Evolutionary conservation across 148 eudicot genomes (phyloP), one percentile per base, ranked within the genome.

Genomic region (Tetragonia tetragonoides): DNA sequence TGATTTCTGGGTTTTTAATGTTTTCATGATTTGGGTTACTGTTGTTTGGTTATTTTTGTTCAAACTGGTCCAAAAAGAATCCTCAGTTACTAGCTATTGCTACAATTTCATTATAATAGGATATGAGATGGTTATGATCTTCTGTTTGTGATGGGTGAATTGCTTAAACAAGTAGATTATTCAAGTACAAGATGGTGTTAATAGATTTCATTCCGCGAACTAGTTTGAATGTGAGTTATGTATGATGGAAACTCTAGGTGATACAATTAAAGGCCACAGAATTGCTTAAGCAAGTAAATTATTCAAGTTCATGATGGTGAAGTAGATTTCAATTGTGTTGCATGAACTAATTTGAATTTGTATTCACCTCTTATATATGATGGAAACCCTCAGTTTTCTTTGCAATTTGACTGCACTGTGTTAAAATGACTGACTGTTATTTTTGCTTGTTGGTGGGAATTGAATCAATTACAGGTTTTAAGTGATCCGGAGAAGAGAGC

Each of bases 401-500:
- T 49, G 53, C 53, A 4, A 49, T 49, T 49, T 28, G 0, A 28
- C 34, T 28, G 34, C 34, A 28, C 34, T 28, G 34, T 28, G 34
- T 28, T 28, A 0, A 14, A n/a, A 23, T 9, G 21, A 21, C 16
- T 73, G 17, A 6, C 40, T 5, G n/a, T 9, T 28, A 17, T 47
- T 56, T 40, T 46, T 23, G 23, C 10, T 61, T 64, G 42, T 66
- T 54, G 18, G 37, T 77, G 72, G 23, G 18, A 63, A 70, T 60
- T 56, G 68, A 77, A 56, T 77, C 2, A 56, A 39, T 41, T 68
- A 74, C 78, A 92, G 97, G 93, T 92, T 73, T 77, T 92, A 9
- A 92, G 97, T 78, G 97, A 92, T 68, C 85, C 93, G 11, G 89
- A 90, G 80, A 91, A 91, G 79, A 89, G 79, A 77, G 88, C 93